Percentiles rank a stretch among this genome's conserved stretches.
These are phyloP conservation scores for Pythium oligandrum DNA, from an alignment of 352 stramenopile species.

Conservation along the genomic window DNA sequence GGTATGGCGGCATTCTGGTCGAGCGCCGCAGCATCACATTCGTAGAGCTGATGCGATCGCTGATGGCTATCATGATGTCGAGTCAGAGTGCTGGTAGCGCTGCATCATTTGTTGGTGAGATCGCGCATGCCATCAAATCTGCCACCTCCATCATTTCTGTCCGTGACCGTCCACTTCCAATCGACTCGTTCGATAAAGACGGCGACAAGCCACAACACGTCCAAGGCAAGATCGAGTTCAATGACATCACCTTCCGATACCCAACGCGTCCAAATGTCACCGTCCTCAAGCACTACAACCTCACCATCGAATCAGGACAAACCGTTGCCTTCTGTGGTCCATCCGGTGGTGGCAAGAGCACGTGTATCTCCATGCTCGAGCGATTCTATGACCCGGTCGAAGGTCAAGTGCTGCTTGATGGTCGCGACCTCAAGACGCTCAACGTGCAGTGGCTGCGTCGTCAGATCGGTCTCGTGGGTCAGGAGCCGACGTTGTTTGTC, in stretches of 20 bases:
- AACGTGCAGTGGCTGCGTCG: slow-evolving; percentile 48
- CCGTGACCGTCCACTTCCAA: slow-evolving; percentile 2
- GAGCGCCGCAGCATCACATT: slow-evolving; percentile 28
- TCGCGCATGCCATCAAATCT: slow-evolving; percentile 7
- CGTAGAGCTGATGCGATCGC: slow-evolving; percentile 22
- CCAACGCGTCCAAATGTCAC: slow-evolving; percentile 9
- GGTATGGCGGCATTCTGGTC: too few species aligned
- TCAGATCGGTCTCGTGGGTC: slow-evolving; percentile 43
- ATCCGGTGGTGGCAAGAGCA: slow-evolving; percentile 15
- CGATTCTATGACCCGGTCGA: slow-evolving; percentile 75
- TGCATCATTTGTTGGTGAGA: slow-evolving; percentile 2
- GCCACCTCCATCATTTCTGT: slow-evolving; percentile 11
- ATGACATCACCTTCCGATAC: slow-evolving; percentile 9
- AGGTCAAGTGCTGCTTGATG: slow-evolving; percentile 66
- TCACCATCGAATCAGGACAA: slow-evolving; percentile 9
- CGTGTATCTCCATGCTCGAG: slow-evolving; percentile 50
- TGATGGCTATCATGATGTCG: slow-evolving; percentile 38
- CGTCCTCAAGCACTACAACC: slow-evolving; percentile 14
- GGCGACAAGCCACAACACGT: background rate
- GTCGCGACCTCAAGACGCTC: slow-evolving; percentile 39
- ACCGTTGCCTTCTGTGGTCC: slow-evolving; percentile 13
- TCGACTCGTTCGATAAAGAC: slow-evolving; percentile 10
- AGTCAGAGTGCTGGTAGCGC: slow-evolving; percentile 16
- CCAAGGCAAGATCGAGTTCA: slow-evolving; percentile 9
- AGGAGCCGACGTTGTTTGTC: too few species aligned